phyloP scores from a whole-genome alignment of 306 rosid genomes.

The Gillenia trifoliata region DNA sequence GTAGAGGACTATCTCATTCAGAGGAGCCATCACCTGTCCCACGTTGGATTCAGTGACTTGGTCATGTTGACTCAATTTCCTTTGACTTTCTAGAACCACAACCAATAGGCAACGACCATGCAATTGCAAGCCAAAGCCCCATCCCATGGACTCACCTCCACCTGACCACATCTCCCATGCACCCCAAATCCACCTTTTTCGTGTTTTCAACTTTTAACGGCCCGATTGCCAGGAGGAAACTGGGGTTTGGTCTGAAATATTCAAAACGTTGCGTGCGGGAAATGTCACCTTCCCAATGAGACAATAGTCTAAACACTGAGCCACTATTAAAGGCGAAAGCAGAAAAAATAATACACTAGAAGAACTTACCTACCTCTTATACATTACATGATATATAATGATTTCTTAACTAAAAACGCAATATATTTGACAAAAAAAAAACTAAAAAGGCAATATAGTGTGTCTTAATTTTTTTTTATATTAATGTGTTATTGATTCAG shows the following conservation, averaged over 20 bases:
- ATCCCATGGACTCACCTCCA: not conserved
- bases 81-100: not conserved
- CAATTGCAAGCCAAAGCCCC: not conserved
- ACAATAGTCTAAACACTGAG: not conserved
- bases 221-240: not conserved
- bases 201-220: slow-evolving; percentile 20
- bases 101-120: not conserved
- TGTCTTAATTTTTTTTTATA: too few relatives aligned
- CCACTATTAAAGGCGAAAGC: slow-evolving; percentile 12
- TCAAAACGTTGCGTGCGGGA: slow-evolving; percentile 40
- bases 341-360: not conserved
- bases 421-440: too few relatives aligned
- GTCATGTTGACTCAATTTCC: not conserved
- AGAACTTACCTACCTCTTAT: not conserved
- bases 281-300: slow-evolving; percentile 23
- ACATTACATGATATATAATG: too few relatives aligned
- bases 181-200: not conserved
- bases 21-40: not conserved
- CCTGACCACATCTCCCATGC: not conserved
- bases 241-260: slow-evolving; percentile 5
- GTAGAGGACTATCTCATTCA: not conserved
- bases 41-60: not conserved
- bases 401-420: too few relatives aligned
- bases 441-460: too few relatives aligned
- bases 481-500: too few relatives aligned